Percentiles rank a stretch among this genome's conserved stretches.
Evolutionary conservation across 176 grass and related monocot genomes (phyloP).

Genomic region (Oryza australiensis): DNA sequence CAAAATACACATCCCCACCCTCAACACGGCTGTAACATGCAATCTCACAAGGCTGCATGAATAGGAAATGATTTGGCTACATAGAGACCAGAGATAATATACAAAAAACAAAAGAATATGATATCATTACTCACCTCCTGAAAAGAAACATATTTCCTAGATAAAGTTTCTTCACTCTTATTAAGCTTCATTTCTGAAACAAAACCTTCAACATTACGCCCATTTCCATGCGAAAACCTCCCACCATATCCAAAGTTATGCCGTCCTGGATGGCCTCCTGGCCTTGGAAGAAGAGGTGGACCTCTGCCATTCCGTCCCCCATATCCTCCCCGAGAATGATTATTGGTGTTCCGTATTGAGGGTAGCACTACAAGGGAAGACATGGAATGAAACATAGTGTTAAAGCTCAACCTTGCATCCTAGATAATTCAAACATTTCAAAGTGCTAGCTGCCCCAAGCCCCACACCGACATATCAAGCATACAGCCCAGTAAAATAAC

Average conservation of each 20-base stretch:
- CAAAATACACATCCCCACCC: slow-evolving; percentile 82
- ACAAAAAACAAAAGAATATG: slow-evolving; percentile 25
- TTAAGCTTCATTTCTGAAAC: slow-evolving; percentile 98
- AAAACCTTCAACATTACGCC: slow-evolving; percentile 79
- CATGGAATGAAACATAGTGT: slow-evolving; percentile 9
- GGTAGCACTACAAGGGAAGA: slow-evolving; percentile 66
- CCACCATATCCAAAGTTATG: slow-evolving; percentile 72
- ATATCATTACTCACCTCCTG: slow-evolving; percentile 67
- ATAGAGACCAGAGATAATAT: slow-evolving; percentile 26
- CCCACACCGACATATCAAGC: slow-evolving; percentile 9
- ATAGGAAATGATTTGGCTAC: slow-evolving; percentile 28
- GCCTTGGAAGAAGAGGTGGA: slow-evolving; percentile 83
- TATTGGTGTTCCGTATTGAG: slow-evolving; percentile 61
- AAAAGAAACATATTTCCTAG: slow-evolving; percentile 86
- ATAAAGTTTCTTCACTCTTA: slow-evolving; percentile 97
- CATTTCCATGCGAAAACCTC: slow-evolving; percentile 75
- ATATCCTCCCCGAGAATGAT: slow-evolving; percentile 72
- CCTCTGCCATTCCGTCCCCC: slow-evolving; percentile 74
- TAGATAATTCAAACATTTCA: slow-evolving; percentile 30
- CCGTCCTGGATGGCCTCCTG: slow-evolving; percentile 71
- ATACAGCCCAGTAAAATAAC: slow-evolving; percentile 29
- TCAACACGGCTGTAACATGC: slow-evolving; percentile 84
- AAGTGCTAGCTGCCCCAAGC: slow-evolving; percentile 2
- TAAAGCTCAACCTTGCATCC: slow-evolving; percentile 7
- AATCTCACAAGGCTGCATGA: slow-evolving; percentile 90